Evolutionary conservation across 805 yeast genomes (phyloP).

Genomic region (Suhomyces pyralidae): DNA sequence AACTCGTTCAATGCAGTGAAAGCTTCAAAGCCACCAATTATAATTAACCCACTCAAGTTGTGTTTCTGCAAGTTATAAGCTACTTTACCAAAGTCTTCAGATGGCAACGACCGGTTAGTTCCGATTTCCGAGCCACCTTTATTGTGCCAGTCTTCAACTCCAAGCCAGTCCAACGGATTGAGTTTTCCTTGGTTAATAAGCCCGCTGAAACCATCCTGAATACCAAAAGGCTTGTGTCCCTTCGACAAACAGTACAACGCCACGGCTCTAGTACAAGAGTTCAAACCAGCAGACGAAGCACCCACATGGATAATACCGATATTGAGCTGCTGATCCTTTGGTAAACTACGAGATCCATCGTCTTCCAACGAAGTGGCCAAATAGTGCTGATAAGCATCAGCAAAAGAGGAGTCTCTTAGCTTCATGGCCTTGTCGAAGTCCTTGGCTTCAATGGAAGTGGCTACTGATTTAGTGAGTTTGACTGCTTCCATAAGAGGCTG

Average conservation of each 20-base stretch:
- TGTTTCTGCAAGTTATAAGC: slow-evolving; percentile 71
- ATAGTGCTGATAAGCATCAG: slow-evolving; percentile 60
- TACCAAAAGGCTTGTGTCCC: slow-evolving; percentile 71
- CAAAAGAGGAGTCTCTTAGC: slow-evolving; percentile 67
- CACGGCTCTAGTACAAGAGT: slow-evolving; percentile 72
- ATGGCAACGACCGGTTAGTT: slow-evolving; percentile 70
- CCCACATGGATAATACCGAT: slow-evolving; percentile 75
- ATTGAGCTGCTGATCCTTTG: slow-evolving; percentile 51
- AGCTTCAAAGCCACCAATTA: slow-evolving; percentile 83
- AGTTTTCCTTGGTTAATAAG: slow-evolving; percentile 61
- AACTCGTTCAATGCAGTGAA: slow-evolving; percentile 68
- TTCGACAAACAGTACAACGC: slow-evolving; percentile 71
- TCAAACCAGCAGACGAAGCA: slow-evolving; percentile 78
- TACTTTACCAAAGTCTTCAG: slow-evolving; percentile 64
- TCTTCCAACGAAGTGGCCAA: slow-evolving; percentile 48
- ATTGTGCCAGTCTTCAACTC: slow-evolving; percentile 69
- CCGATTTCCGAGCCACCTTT: slow-evolving; percentile 82
- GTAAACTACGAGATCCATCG: slow-evolving; percentile 40
- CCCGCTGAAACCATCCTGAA: slow-evolving; percentile 74
- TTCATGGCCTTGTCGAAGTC: slow-evolving; percentile 70
- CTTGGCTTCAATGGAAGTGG: slow-evolving; percentile 60
- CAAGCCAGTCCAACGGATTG: slow-evolving; percentile 60
- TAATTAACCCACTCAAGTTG: slow-evolving; percentile 64
- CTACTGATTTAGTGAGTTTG: slow-evolving; percentile 65
- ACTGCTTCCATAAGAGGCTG: slow-evolving; percentile 74